phyloP scores from a whole-genome alignment of 179 eudicot genomes.

The Dionaea muscipula region DNA sequence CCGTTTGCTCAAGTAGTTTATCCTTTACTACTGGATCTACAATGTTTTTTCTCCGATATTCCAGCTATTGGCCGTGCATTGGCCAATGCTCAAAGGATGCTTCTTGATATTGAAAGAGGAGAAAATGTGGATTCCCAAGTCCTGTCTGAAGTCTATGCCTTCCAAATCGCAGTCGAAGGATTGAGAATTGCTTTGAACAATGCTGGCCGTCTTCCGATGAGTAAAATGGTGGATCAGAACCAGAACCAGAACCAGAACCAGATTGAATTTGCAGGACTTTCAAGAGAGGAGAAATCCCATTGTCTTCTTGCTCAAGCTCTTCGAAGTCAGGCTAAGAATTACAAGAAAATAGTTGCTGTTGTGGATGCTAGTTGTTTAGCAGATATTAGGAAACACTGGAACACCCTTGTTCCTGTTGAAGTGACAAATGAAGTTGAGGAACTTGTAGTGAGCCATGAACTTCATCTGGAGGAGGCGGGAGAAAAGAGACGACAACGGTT shows the following conservation, averaged over 20 bases:
- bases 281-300: constrained; percentile 59
- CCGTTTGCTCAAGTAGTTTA: constrained; percentile 60
- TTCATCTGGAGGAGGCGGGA: constrained; percentile 22
- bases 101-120: constrained; percentile 59
- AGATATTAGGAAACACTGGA: constrained; percentile 76
- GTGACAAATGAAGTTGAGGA: constrained; percentile 43
- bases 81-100: constrained; percentile 72
- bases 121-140: constrained; percentile 31
- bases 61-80: constrained; percentile 70
- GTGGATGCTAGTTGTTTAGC: constrained; percentile 69
- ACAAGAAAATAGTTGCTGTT: constrained; percentile 61
- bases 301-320: constrained; percentile 82
- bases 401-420: constrained; percentile 45
- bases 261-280: constrained; percentile 45
- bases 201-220: constrained; percentile 50
- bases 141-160: constrained; percentile 64
- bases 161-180: constrained; percentile 83
- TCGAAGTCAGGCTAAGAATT: constrained; percentile 51
- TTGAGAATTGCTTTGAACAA: constrained; percentile 66
- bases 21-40: constrained; percentile 67
- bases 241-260: constrained; percentile 12
- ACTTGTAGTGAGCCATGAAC: constrained; percentile 30
- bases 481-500: constrained; percentile 42
- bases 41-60: constrained; percentile 53
- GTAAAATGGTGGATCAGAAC: constrained; percentile 21